phyloP scores from a whole-genome alignment of 176 grass and related monocot species.

The Chrysopogon serrulatus region DNA sequence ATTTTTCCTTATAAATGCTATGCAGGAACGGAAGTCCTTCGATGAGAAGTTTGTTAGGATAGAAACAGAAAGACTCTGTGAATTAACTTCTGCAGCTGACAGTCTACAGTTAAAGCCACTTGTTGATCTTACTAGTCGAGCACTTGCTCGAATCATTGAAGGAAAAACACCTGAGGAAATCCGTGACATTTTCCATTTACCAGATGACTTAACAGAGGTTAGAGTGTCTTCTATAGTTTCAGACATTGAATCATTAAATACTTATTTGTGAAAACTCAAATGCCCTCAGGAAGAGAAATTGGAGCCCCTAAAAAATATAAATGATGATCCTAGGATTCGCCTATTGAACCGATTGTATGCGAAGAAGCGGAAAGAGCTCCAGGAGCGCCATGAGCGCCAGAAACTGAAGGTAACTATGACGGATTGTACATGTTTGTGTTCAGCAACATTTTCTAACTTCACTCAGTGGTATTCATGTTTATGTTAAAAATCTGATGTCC shows the following conservation, averaged over 20 bases:
- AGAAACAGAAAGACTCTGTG: slow-evolving; percentile 88
- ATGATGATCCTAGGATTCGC: slow-evolving; percentile 94
- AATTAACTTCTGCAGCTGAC: slow-evolving; percentile 97
- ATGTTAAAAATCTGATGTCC: slow-evolving; percentile 7
- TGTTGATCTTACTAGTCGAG: slow-evolving; percentile 96
- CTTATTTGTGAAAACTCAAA: slow-evolving; percentile 25
- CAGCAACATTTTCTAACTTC: background rate
- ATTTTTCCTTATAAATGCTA: slow-evolving; percentile 17
- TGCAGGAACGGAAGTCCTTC: slow-evolving; percentile 82
- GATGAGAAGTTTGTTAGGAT: slow-evolving; percentile 98
- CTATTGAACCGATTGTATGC: slow-evolving; percentile 97
- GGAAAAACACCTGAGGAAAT: slow-evolving; percentile 99
- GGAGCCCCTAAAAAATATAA: slow-evolving; percentile 98
- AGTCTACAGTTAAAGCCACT: slow-evolving; percentile 94
- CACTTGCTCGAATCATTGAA: slow-evolving; percentile 97
- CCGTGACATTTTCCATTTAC: slow-evolving; percentile 96
- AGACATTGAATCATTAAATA: background rate
- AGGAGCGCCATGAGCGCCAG: slow-evolving; percentile 88
- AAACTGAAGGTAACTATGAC: slow-evolving; percentile 66
- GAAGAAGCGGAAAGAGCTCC: slow-evolving; percentile 96
- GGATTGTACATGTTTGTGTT: background rate
- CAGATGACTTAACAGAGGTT: slow-evolving; percentile 98
- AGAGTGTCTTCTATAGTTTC: background rate
- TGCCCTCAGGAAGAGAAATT: slow-evolving; percentile 97
- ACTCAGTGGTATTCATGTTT: background rate